Conservation (phyloP, 352 stramenopile species). For the Peronospora belbahrii region DNA sequence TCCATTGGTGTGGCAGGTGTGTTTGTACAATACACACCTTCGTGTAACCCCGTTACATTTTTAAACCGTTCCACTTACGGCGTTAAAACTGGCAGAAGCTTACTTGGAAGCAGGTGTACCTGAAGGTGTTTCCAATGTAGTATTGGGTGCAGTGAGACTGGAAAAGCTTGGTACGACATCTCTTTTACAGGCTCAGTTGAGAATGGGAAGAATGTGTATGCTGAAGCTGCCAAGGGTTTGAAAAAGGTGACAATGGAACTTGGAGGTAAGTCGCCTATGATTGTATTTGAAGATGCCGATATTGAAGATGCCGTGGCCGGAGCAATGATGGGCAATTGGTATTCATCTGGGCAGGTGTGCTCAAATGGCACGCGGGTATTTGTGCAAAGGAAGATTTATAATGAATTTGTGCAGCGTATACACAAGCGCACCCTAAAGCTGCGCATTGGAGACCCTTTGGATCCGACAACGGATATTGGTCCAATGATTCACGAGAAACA, state of each 20-base stretch:
- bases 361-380: slow-evolving; percentile 70
- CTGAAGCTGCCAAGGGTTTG: slow-evolving; percentile 15
- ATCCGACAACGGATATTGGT: slow-evolving; percentile 49
- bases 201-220: slow-evolving; percentile 17
- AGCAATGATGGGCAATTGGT: slow-evolving; percentile 37
- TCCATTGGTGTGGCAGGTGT: too few relatives aligned
- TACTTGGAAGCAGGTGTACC: too few relatives aligned
- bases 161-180: too few relatives aligned
- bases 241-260: slow-evolving; percentile 28
- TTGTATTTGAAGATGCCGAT: slow-evolving; percentile 74
- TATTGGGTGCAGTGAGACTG: too few relatives aligned
- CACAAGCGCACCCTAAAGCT: slow-evolving; percentile 58
- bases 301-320: slow-evolving; percentile 74
- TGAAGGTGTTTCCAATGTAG: too few relatives aligned
- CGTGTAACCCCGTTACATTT: too few relatives aligned
- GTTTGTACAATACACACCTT: too few relatives aligned
- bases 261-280: slow-evolving; percentile 85
- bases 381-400: slow-evolving; percentile 57
- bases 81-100: too few relatives aligned
- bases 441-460: slow-evolving; percentile 49
- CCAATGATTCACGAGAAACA: slow-evolving; percentile 71
- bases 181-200: slow-evolving; percentile 11
- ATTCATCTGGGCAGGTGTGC: slow-evolving; percentile 76
- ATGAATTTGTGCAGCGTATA: slow-evolving; percentile 47
- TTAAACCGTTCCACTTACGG: too few relatives aligned